Percentiles rank a stretch among this genome's conserved stretches.
Conservation (phyloP, 306 rosid genomes). For the Dryas alaskensis region DNA sequence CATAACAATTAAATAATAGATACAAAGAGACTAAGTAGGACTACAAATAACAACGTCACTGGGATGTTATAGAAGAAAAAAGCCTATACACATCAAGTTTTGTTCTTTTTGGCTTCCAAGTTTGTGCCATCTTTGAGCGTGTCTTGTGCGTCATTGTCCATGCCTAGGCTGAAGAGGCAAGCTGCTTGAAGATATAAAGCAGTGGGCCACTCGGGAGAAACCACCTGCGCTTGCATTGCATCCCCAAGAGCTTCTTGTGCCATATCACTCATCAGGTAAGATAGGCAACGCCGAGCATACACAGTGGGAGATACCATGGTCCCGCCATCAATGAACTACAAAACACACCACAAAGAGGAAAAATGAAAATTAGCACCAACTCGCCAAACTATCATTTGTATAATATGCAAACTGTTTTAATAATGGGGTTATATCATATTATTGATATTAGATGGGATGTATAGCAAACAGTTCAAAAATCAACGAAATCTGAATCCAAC, state of each 20-base stretch:
- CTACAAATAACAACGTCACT: background rate
- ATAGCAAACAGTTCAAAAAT: background rate
- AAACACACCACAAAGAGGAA: background rate
- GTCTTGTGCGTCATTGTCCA: slow-evolving; percentile 95
- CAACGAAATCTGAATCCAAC: background rate
- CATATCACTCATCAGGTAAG: slow-evolving; percentile 77
- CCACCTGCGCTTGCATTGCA: slow-evolving; percentile 94
- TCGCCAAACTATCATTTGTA: background rate
- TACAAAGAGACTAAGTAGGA: slow-evolving; percentile 20
- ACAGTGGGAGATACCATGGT: slow-evolving; percentile 97
- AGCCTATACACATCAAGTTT: slow-evolving; percentile 47
- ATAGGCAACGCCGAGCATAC: slow-evolving; percentile 81
- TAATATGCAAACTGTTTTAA: background rate
- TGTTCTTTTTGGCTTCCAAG: slow-evolving; percentile 76
- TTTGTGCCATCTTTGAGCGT: slow-evolving; percentile 80
- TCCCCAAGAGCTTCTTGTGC: slow-evolving; percentile 78
- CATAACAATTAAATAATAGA: slow-evolving; percentile 30
- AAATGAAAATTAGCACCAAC: background rate
- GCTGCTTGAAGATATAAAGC: slow-evolving; percentile 93
- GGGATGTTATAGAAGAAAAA: background rate
- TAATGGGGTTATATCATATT: background rate
- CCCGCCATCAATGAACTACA: slow-evolving; percentile 89
- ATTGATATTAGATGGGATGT: background rate
- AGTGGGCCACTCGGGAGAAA: slow-evolving; percentile 92
- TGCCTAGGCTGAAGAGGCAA: slow-evolving; percentile 76